A percentile compares a stretch with the other conserved stretches of the same genome.
phyloP scores from a whole-genome alignment of 257 asterid genomes.

The Lantana camara region DNA sequence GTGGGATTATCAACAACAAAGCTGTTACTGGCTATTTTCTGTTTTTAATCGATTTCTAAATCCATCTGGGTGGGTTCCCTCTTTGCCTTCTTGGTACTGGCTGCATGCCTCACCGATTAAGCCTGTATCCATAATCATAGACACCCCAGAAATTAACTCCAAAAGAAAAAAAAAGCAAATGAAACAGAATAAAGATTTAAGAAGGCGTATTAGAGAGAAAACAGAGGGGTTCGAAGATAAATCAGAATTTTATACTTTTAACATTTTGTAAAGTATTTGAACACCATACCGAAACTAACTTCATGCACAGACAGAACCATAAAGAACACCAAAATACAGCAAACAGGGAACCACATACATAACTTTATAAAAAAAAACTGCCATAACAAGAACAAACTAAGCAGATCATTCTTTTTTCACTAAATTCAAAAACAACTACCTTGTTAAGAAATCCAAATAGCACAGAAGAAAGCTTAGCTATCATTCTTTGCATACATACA shows the following conservation, averaged over 20 bases:
- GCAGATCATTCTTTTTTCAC: background rate
- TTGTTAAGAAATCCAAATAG: background rate
- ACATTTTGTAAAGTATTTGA: constrained; percentile 5
- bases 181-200: background rate
- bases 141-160: constrained; percentile 7
- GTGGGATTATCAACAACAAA: constrained; percentile 14
- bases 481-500: background rate
- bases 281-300: background rate
- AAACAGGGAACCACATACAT: background rate
- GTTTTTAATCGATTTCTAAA: background rate
- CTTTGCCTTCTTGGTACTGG: background rate
- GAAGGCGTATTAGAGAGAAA: background rate
- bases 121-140: constrained; percentile 24
- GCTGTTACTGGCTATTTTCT: background rate
- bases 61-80: constrained; percentile 18
- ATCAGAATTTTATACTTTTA: background rate
- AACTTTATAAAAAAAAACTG: background rate
- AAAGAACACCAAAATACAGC: too few relatives aligned
- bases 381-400: background rate
- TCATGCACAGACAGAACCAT: background rate
- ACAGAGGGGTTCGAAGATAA: background rate
- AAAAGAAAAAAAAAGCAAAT: background rate
- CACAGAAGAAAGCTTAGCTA: background rate
- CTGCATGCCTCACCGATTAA: constrained; percentile 4
- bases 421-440: background rate